These are phyloP conservation scores for Forsythia viridissima DNA, from an alignment of 257 asterid genomes.

Conservation along the genomic window DNA sequence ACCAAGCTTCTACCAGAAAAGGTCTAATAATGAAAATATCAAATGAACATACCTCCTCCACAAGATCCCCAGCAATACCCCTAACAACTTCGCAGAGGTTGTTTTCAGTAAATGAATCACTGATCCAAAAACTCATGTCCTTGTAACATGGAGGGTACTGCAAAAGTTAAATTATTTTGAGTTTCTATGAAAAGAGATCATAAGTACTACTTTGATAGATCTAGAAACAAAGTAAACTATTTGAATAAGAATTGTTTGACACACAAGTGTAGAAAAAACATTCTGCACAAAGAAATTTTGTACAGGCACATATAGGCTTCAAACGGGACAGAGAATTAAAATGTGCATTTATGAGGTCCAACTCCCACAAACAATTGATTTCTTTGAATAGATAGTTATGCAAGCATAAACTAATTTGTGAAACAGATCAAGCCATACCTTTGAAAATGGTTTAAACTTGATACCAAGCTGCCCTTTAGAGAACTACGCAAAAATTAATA, in stretches of 20 bases:
- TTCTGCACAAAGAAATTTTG: neutral
- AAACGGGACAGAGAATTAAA: neutral
- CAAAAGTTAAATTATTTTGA: constrained; percentile 26
- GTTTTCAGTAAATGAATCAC: constrained; percentile 79
- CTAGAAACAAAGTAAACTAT: neutral
- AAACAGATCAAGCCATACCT: constrained; percentile 45
- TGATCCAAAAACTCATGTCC: constrained; percentile 95
- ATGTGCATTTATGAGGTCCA: neutral
- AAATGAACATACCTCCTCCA: constrained; percentile 66
- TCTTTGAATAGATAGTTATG: constrained; percentile 1
- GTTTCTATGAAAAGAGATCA: constrained; percentile 2
- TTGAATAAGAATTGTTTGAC: neutral
- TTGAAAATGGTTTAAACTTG: constrained; percentile 86
- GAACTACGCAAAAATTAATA: constrained; percentile 50
- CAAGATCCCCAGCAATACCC: constrained; percentile 91
- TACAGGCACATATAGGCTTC: neutral
- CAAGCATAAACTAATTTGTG: neutral
- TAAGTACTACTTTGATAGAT: neutral
- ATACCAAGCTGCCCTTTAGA: constrained; percentile 78
- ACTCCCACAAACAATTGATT: neutral
- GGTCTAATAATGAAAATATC: constrained; percentile 7
- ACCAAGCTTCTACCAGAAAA: neutral
- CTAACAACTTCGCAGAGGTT: constrained; percentile 87
- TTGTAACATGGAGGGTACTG: constrained; percentile 94
- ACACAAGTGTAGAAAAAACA: neutral